Conservation (phyloP, 2,329 filamentous ascomycete genomes). For the Fusarium sterilihyphosum region DNA sequence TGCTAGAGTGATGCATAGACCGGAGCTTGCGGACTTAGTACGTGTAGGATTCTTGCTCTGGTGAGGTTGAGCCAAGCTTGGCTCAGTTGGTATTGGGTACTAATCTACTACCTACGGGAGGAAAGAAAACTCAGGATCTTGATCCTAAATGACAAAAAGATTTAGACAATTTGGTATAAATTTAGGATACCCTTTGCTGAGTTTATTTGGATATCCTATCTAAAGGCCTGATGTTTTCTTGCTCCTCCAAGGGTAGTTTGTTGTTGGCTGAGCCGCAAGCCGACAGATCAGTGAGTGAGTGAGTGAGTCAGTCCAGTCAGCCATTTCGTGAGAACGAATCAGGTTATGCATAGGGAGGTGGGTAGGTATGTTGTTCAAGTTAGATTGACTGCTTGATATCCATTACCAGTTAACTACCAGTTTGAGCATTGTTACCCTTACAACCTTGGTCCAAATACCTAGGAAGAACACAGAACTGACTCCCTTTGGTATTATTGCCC, state of each 20-base stretch:
- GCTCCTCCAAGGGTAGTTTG: neutral
- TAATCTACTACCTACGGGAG: neutral
- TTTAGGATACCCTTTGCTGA: neutral
- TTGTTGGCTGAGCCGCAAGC: slow-evolving; percentile 8
- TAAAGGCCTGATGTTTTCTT: neutral
- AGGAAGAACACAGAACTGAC: neutral
- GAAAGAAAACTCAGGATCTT: neutral
- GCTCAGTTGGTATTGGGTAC: slow-evolving; percentile 2
- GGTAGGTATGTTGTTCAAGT: neutral
- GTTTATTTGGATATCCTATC: neutral
- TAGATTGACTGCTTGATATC: neutral
- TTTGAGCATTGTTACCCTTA: neutral
- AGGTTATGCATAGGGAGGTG: neutral
- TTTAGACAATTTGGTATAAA: neutral
- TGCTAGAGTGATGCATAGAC: neutral
- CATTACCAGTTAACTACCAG: neutral
- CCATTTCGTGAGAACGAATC: neutral
- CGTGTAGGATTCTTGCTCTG: neutral
- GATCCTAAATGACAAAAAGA: neutral
- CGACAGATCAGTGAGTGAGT: slow-evolving; percentile 15
- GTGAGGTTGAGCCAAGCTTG: neutral
- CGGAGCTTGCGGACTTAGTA: slow-evolving; percentile 8
- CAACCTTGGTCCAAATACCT: neutral
- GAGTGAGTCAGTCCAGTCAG: slow-evolving; percentile 5
- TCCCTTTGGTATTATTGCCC: slow-evolving; percentile 9